Base-by-base conservation (phyloP, 371 early-diverging fungal species). In the Mortierella sp. region DNA sequence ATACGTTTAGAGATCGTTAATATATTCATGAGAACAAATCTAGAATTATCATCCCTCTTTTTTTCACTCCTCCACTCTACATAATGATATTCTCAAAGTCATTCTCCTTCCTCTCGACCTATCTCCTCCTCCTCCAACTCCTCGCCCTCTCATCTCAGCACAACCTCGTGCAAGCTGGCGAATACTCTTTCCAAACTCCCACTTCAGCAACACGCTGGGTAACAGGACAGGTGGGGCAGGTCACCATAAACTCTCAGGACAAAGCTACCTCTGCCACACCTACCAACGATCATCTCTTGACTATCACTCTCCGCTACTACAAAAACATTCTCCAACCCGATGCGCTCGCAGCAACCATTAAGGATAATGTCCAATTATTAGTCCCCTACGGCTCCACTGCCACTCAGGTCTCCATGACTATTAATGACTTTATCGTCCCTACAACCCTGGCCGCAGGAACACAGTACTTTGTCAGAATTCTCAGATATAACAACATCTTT, bases 181-280 rank as follows among this genome's bases (percentile, higher is more conserved):
- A 41, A 16, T 77, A 72, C 53, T 61, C 77, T 19, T 57, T 72
- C 43, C 11, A 22, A 19, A 53, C 72, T 4, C 79, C 79, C 0
- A 79, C 70, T 0, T 67, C 47, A 1, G 79, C 70, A 3, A 70
- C 74, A 3, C 79, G 74, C 1, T 79, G 79, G 79, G 48, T 59
- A 2, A 32, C 67, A 1, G 79, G 79, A 4, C 79, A 74, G 45
- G 59, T 28, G 0, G 79, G 67, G 0, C 57, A 63, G 15, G 59
- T 79, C 43, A 59, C 55, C 24, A 52, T 74, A 15, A 60, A 63
- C 33, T 67, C 73, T 33, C 61, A 57, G 0, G 65, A 69, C 32
- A 65, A 67, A 36, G 69, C 79, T 36, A 58, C 45, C 4, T 66
- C 69, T 15, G 32, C 41, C 13, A 24, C 72, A 3, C 15, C 52